These are phyloP conservation scores for Infundibulicybe gibba DNA, from an alignment of 768 basidiomycete species.

Conservation along the genomic window DNA sequence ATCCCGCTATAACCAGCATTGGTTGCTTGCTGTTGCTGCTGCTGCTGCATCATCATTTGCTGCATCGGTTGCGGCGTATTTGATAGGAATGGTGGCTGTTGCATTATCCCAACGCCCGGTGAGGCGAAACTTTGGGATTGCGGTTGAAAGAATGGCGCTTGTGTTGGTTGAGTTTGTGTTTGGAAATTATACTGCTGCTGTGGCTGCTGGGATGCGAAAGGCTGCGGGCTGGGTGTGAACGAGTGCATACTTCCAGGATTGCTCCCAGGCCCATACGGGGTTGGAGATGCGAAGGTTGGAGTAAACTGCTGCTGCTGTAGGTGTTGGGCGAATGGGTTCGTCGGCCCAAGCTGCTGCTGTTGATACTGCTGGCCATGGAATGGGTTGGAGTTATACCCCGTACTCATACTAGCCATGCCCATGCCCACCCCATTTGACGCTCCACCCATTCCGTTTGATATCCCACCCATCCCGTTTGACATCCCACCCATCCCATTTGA, in stretches of 20 bases:
- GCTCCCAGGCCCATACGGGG: neutral
- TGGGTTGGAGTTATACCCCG: slow-evolving; percentile 9
- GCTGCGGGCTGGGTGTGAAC: slow-evolving; percentile 5
- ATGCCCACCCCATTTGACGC: slow-evolving; percentile 16
- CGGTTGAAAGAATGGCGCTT: slow-evolving; percentile 17
- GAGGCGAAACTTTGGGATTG: slow-evolving; percentile 13
- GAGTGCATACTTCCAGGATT: neutral
- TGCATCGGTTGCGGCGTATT: slow-evolving; percentile 23
- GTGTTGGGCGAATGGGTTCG: slow-evolving; percentile 24
- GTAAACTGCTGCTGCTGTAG: slow-evolving; percentile 4
- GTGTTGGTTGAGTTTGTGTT: slow-evolving; percentile 21
- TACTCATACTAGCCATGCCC: no score
- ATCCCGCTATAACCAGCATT: neutral
- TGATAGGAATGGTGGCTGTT: slow-evolving; percentile 10
- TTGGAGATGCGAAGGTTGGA: neutral
- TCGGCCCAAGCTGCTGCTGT: slow-evolving; percentile 14
- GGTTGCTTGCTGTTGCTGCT: slow-evolving; percentile 14
- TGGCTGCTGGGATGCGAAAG: slow-evolving; percentile 12
- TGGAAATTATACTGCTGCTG: slow-evolving; percentile 17
- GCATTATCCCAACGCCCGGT: no score
- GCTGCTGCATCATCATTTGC: slow-evolving; percentile 29
- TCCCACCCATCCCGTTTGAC: neutral
- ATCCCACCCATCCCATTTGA: neutral
- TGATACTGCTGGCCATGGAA: slow-evolving; percentile 11
- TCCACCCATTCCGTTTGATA: no score